Conservation (phyloP, 2,329 filamentous ascomycete species). For the Periconia sp. region DNA sequence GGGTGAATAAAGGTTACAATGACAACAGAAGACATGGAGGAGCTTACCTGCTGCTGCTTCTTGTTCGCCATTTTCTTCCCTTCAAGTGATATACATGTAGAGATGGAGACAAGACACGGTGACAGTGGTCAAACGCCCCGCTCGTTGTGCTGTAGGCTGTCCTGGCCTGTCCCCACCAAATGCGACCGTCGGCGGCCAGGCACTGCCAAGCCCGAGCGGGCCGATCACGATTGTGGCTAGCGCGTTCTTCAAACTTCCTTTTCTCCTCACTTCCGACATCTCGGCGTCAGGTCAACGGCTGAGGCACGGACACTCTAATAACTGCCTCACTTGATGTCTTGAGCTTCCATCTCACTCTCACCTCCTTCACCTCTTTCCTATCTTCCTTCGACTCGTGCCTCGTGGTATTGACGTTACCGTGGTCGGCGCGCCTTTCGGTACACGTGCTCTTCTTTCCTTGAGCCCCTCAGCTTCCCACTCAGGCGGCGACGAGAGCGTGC, state of each 20-base stretch:
- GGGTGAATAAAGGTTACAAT: neutral
- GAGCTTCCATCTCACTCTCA: neutral
- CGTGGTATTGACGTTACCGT: neutral
- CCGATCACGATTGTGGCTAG: conserved; percentile 14
- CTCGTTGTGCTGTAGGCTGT: conserved; percentile 15
- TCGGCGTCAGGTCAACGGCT: neutral
- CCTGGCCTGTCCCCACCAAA: conserved; percentile 7
- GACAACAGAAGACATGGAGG: neutral
- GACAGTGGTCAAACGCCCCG: conserved; percentile 10
- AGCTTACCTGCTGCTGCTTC: conserved; percentile 48
- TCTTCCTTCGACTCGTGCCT: neutral
- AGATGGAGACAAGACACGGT: neutral
- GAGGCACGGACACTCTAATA: neutral
- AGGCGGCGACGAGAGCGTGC: conserved; percentile 1
- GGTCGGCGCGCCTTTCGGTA: neutral
- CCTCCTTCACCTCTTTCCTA: neutral
- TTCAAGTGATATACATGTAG: neutral
- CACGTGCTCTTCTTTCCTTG: neutral
- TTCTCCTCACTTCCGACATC: too few species aligned
- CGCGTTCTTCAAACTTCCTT: conserved; percentile 11
- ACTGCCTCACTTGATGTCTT: neutral
- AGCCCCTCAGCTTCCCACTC: neutral
- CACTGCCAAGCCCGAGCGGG: conserved; percentile 22
- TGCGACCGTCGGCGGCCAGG: neutral
- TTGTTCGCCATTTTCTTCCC: conserved; percentile 46